Evolutionary conservation across 2,329 filamentous ascomycete species (phyloP), one percentile per base, ranked within the genome.

Genomic region (Phaeosphaeriaceae sp.): DNA sequence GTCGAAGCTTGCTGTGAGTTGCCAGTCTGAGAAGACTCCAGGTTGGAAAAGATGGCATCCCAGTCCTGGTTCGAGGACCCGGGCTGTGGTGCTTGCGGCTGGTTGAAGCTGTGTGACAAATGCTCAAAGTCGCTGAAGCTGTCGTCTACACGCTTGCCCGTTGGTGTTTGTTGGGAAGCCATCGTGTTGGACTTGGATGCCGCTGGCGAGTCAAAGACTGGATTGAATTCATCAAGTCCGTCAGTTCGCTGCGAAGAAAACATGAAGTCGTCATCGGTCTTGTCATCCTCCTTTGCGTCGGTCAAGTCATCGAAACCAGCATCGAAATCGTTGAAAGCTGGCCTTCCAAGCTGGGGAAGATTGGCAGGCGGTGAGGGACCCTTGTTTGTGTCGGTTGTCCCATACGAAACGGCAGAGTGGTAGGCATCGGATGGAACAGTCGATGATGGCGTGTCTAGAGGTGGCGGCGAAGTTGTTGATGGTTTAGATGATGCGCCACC

Each of bases 11-110:
- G 68, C 50, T 67, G 66, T 4, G 68, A 58, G 46, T 66, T 71
- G 43, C 72, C 68, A 21, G 56, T 57, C 41, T 68, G 66, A 15
- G 68, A 65, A 2, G 81, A 82, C 61, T 93, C 89, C 6, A 96
- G 78, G 20, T 87, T 87, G 1, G 90, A 88, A 75, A 97, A 97
- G 46, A 97, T 90, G 32, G 91, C 89, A 66, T 97, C 93, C 94
- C 94, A 97, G 71, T 97, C 93, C 61, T 95, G 89, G 28, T 77
- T 73, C 1, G 68, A 67, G 20, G 69, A 58, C 39, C 77, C 69
- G 11, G 74, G 74, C 21, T 75, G 76, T 37, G 75, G 70, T 18
- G 73, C 54, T 42, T 71, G 70, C 8, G 67, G 60, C 40, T 68
- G 68, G 26, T 74, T 74, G 50, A 76, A 76, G 41, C 75, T 75